Base-by-base conservation (phyloP, 179 eudicot genomes). In the Beta lomatogona region DNA sequence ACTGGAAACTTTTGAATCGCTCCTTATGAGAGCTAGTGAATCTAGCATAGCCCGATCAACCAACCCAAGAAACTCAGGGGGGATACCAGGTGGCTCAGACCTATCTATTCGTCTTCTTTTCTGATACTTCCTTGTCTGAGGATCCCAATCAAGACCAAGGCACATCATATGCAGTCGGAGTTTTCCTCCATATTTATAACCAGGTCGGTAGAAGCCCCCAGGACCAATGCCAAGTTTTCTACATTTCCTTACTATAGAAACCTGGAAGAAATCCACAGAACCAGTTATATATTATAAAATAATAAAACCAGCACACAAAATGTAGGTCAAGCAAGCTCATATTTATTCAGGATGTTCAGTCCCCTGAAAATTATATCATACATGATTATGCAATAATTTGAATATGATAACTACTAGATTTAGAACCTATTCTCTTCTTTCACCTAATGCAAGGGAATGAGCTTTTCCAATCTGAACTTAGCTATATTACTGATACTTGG, bases 141-240 rank as follows among this genome's bases (percentile, higher is more conserved):
- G 97, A 74, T 94, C 93, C 98, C 98, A 94, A 80, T 89, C 88
- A 60, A 86, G 85, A 80, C 98, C 98, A 45, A 94, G 92, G 75
- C 97, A 93, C 97, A 94, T 91, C 98, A 94, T 91, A 82, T 88
- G 88, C 84, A 89, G 73, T 53, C 89, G 89, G 18, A 93, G 81
- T 68, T 83, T 90, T 28, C 90, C 89, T 75, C 93, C 92, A 71
- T 84, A 88, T 16, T 89, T 80, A 59, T 86, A 92, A 77, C 93
- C 88, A 57, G 97, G 97, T 61, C 83, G 92, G 81, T 94, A 94
- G 84, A 94, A 94, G 31, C 98, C 98, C 18, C 97, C 95, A 41
- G 83, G 77, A 5, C 94, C 88, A 76, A 78, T n/a, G 25, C 98
- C 98, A 77, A 93, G 88, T 48, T 87, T 79, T 73, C 94, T 82